Conservation (phyloP, 2,329 filamentous ascomycete genomes). For the Fusarium sp. region DNA sequence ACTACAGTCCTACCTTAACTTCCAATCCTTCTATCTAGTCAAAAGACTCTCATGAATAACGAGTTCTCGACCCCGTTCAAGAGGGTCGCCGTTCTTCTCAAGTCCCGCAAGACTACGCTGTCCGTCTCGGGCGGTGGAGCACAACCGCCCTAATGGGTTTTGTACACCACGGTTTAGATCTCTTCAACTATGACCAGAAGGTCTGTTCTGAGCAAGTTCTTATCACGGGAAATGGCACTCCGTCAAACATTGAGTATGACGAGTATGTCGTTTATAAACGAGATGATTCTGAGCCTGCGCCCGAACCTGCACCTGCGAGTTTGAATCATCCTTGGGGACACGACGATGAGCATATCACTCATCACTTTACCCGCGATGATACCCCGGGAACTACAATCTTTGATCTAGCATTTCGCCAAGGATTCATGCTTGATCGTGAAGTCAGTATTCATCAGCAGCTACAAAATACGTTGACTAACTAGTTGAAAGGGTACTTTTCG, state of each 20-base stretch:
- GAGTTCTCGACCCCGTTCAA: slow-evolving; percentile 37
- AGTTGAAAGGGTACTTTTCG: slow-evolving; percentile 43
- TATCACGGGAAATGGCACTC: slow-evolving; percentile 45
- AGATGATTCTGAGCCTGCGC: slow-evolving; percentile 23
- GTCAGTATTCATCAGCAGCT: slow-evolving; percentile 28
- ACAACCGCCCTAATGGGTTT: slow-evolving; percentile 44
- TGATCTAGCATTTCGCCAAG: slow-evolving; percentile 50
- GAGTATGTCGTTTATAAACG: slow-evolving; percentile 54
- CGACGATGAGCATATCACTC: slow-evolving; percentile 47
- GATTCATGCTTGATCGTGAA: slow-evolving; percentile 47
- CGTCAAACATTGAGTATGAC: slow-evolving; percentile 53
- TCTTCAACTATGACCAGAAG: slow-evolving; percentile 54
- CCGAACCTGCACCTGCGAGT: slow-evolving; percentile 7
- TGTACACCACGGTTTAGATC: slow-evolving; percentile 49
- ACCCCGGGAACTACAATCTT: slow-evolving; percentile 49
- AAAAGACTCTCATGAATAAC: slow-evolving; percentile 40
- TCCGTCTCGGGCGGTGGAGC: slow-evolving; percentile 42
- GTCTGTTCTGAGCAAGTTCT: slow-evolving; percentile 50
- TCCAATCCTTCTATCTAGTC: neutral
- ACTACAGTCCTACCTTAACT: neutral
- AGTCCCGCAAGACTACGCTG: slow-evolving; percentile 41
- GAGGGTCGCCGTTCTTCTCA: slow-evolving; percentile 43
- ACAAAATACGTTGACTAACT: neutral
- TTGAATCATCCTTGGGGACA: slow-evolving; percentile 14
- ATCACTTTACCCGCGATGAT: slow-evolving; percentile 51